phyloP scores from a whole-genome alignment of 441 rosid species.

The Brassica hybrid region DNA sequence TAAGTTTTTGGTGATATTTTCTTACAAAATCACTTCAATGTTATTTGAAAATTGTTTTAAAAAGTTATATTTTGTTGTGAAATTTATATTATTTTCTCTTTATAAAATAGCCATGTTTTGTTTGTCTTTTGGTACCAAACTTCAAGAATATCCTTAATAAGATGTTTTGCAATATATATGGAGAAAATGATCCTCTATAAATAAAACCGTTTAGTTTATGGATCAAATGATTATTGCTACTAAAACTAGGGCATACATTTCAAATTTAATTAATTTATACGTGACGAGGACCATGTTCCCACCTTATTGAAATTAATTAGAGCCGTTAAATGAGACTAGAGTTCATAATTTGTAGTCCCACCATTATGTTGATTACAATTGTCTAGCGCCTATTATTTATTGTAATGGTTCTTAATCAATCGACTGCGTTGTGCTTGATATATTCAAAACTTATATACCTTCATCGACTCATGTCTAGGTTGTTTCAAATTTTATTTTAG shows the following conservation, averaged over 20 bases:
- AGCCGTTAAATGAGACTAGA: conserved; percentile 24
- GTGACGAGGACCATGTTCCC: background rate
- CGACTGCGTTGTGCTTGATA: conserved; percentile 6
- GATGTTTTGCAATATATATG: background rate
- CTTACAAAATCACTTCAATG: background rate
- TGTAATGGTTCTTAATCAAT: conserved; percentile 17
- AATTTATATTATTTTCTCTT: background rate
- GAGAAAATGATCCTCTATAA: background rate
- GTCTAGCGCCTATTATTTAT: conserved; percentile 7
- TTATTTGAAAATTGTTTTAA: background rate
- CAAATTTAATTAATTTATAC: background rate
- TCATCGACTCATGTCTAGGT: conserved; percentile 2
- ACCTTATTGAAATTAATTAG: conserved; percentile 8
- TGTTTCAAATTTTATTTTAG: background rate
- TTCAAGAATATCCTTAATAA: background rate
- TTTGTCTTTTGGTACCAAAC: background rate
- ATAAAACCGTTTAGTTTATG: conserved; percentile 6
- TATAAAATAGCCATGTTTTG: background rate
- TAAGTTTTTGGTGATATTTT: background rate
- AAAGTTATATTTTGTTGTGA: background rate
- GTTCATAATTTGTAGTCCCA: conserved; percentile 25
- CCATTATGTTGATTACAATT: conserved; percentile 15
- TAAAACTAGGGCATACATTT: conserved; percentile 17
- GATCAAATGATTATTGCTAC: conserved; percentile 13
- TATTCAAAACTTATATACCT: background rate